Base-by-base conservation (phyloP, 2,329 filamentous ascomycete genomes). In the Aspergillus phoenicis region DNA sequence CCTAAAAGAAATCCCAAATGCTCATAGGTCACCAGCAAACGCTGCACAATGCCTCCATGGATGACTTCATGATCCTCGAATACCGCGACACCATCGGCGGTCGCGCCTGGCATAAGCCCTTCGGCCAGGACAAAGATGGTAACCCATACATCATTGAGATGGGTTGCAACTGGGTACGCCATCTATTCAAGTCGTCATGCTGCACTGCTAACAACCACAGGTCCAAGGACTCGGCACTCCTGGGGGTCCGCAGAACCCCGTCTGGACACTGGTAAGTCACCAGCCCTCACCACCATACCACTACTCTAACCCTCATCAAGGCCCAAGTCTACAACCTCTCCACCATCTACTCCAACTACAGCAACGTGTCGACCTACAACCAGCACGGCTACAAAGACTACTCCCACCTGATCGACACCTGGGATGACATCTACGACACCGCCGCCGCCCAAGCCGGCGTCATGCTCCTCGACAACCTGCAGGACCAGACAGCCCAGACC, bases 31-130 rank as follows among this genome's bases (percentile, higher is more conserved):
- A 30, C 8, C 28, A 30, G 79, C 85, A 89, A 79, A 81, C 86
- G 2, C 72, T 90, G 5, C 75, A 80, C 4, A 87, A 89, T 57
- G 80, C 82, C 3, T 87, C 85, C 0, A 76, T 90, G 10, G 75
- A 80, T 0, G 87, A 90, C 61, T 90, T 90, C 61, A 57, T 90
- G 7, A 86, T 90, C 51, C 72, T 90, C 2, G 88, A 90, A 62
- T 85, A 86, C 62, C 86, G 87, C 11, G 78, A 83, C 61, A 80
- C 83, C 11, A 83, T 90, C 60, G 88, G 88, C 2, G 88, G 88
- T 1, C 83, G 88, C 5, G 81, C 87, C 33, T 75, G 75, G 10
- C 82, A 89, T 62, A 81, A 81, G 0, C 74, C 77, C 0, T 89
- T 89, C 66, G 87, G 87, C 10, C 75, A 78, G 20, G 75, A 80